phyloP scores from a whole-genome alignment of 495 filamentous ascomycete species.

The Gamarada debralockiae region DNA sequence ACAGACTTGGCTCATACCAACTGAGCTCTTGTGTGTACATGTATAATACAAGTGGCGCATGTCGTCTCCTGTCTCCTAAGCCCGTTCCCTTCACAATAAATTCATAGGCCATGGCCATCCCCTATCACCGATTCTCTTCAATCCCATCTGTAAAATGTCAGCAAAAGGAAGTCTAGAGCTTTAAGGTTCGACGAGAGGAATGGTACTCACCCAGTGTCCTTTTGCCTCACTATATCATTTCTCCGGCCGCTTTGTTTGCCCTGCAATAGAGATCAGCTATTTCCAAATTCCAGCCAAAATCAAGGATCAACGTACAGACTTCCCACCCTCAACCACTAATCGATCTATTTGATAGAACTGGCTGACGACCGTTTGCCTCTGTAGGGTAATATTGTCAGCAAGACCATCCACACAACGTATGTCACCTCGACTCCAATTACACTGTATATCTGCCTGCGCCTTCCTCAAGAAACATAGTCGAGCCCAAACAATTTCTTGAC shows the following conservation, averaged over 20 bases:
- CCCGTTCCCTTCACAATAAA: background rate
- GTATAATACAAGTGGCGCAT: background rate
- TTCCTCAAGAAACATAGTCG: no score
- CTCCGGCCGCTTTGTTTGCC: conserved; percentile 70
- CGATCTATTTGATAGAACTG: conserved; percentile 92
- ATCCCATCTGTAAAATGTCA: conserved; percentile 40
- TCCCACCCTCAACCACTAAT: conserved; percentile 89
- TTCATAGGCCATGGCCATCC: background rate
- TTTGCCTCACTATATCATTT: conserved; percentile 72
- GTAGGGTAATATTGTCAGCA: conserved; percentile 6
- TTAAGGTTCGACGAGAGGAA: background rate
- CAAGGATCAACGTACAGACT: conserved; percentile 26
- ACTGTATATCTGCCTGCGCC: no score
- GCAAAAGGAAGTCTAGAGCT: background rate
- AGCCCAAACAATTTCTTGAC: conserved; percentile 29
- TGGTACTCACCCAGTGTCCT: conserved; percentile 69
- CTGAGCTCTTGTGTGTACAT: background rate
- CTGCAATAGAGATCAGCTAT: conserved; percentile 31
- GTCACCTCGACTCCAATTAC: no score
- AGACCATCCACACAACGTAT: background rate
- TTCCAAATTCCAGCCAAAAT: background rate
- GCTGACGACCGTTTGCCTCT: conserved; percentile 94
- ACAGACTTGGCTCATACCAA: background rate
- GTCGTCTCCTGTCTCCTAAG: background rate
- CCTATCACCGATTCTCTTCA: conserved; percentile 22